Base-by-base conservation (phyloP, 2,329 filamentous ascomycete genomes). In the Fusarium praegraminearum region DNA sequence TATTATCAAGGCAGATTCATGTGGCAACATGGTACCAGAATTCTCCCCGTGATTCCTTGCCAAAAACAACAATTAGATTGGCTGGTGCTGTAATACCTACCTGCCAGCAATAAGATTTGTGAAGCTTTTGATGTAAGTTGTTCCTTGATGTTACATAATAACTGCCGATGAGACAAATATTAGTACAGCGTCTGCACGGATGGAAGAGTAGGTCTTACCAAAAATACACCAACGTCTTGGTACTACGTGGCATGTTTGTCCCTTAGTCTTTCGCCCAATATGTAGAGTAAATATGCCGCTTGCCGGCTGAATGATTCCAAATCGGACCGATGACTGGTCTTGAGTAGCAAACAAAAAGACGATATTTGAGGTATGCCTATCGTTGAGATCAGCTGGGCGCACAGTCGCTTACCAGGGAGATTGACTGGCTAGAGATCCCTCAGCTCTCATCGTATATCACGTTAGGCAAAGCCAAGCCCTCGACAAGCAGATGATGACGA, bases 381-480 rank as follows among this genome's bases (percentile, higher is more conserved):
- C 15, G 6, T 33, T 46, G 41, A 45, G 36, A n/a, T 26, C 43
- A 57, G 12, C 22, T 38, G 32, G 51, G 26, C 41, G 44, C 58
- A 65, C 41, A 38, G 28, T 68, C 67, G 67, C 20, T 22, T 65
- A 64, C 24, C 12, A n/a, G 13, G 24, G 32, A 28, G 12, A 61
- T 60, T 71, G 57, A 35, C 38, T 70, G 58, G 67, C 32, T 65
- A 13, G 16, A 5, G 11, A 26, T 24, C 13, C 24, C 45, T 9
- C 28, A 35, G 18, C 12, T 26, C 26, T 16, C 11, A 38, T 38
- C 7, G 13, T 35, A 50, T 32, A 18, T 28, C 38, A 16, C 32
- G 22, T 8, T 38, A 32, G 7, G n/a, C 33, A 22, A n/a, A 4
- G 20, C 24, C 38, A 28, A 24, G 30, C 5, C 44, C n/a, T 60